Conservation (phyloP, 2,329 filamentous ascomycete species). For the Aspergillus eucalypticola region DNA sequence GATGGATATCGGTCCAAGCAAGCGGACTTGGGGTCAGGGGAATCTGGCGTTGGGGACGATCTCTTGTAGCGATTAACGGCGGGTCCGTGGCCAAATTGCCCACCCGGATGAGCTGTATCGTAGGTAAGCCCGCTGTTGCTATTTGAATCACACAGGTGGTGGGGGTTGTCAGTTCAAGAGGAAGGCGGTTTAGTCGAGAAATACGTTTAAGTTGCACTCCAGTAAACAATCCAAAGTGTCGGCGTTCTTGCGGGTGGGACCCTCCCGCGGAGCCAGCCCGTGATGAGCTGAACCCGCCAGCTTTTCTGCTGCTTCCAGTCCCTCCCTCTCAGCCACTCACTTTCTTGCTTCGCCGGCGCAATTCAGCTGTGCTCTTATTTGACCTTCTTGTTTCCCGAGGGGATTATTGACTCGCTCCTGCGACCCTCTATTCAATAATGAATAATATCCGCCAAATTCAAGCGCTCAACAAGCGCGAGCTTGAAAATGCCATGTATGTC, state of each 20-base stretch:
- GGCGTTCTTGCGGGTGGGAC: constrained; percentile 19
- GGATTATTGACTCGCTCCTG: neutral
- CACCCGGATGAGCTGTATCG: constrained; percentile 1
- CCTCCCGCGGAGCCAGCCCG: constrained; percentile 22
- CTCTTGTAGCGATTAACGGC: neutral
- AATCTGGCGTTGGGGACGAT: constrained; percentile 14
- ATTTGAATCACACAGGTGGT: neutral
- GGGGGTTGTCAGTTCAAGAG: neutral
- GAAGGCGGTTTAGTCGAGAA: neutral
- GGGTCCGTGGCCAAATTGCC: neutral
- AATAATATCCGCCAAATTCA: constrained; percentile 92
- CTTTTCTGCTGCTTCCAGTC: constrained; percentile 9
- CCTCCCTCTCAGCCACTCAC: neutral
- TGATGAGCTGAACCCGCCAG: constrained; percentile 12
- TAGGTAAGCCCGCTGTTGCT: neutral
- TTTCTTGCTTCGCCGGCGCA: neutral
- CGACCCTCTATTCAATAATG: constrained; percentile 57
- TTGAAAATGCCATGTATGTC: constrained; percentile 77
- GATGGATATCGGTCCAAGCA: constrained; percentile 19
- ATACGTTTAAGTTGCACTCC: neutral
- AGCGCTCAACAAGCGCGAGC: constrained; percentile 88
- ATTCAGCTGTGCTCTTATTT: neutral
- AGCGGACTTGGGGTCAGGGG: constrained; percentile 36
- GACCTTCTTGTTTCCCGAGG: neutral
- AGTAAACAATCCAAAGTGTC: constrained; percentile 13